Conservation (phyloP, 1,284 basidiomycete species). For the Pseudozyma tsukubaensis region DNA sequence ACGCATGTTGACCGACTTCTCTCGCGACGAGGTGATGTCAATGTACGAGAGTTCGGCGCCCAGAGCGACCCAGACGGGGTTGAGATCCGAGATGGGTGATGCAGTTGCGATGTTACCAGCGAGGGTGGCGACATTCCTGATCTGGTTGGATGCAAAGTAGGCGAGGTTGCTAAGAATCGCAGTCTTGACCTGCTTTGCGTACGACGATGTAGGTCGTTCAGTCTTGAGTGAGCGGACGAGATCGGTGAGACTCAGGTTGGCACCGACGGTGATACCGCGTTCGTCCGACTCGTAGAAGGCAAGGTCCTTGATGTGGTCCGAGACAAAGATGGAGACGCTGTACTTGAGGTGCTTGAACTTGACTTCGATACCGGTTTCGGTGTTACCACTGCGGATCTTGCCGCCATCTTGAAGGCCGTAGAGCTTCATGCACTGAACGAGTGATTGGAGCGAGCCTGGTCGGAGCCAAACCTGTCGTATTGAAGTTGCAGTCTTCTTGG, state of each 20-base stretch:
- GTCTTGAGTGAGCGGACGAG: constrained; percentile 48
- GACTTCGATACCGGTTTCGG: constrained; percentile 62
- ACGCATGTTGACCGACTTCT: constrained; percentile 48
- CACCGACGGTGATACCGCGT: constrained; percentile 60
- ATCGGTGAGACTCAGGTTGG: constrained; percentile 60
- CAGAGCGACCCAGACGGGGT: constrained; percentile 69
- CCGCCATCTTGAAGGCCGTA: constrained; percentile 41
- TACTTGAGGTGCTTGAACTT: constrained; percentile 58
- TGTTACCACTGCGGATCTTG: constrained; percentile 62
- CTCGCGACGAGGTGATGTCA: constrained; percentile 51
- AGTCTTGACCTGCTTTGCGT: constrained; percentile 48
- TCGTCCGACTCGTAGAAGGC: constrained; percentile 44
- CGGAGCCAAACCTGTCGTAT: constrained; percentile 57
- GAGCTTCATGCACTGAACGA: constrained; percentile 46
- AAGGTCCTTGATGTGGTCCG: constrained; percentile 57
- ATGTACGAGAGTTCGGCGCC: constrained; percentile 54
- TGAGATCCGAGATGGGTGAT: constrained; percentile 69
- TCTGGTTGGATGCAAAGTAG: constrained; percentile 69
- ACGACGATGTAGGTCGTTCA: constrained; percentile 24
- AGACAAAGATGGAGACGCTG: constrained; percentile 66
- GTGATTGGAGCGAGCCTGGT: constrained; percentile 54
- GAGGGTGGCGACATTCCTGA: constrained; percentile 68
- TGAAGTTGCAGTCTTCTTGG: constrained; percentile 10
- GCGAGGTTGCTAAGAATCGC: constrained; percentile 55
- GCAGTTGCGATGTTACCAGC: constrained; percentile 70